Evolutionary conservation across 305 asterid genomes (phyloP).

Genomic region (Euphrasia arctica): DNA sequence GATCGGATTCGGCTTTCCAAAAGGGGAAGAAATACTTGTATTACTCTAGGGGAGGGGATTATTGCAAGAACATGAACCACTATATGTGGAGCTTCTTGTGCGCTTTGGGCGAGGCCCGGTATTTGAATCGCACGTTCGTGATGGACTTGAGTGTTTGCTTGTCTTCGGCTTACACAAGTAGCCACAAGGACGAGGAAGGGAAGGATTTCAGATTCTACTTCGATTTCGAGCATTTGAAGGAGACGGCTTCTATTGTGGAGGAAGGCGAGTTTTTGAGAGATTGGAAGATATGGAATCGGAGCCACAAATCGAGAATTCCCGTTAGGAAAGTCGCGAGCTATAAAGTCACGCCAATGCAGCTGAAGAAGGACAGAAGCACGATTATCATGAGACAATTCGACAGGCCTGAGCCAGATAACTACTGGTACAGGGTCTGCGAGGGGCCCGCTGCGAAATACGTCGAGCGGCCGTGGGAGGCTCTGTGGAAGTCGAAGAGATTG

Average conservation of each 20-base stretch:
- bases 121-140: slow-evolving; percentile 77
- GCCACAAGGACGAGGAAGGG: slow-evolving; percentile 71
- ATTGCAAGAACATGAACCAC: slow-evolving; percentile 91
- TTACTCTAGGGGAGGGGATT: slow-evolving; percentile 86
- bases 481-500: slow-evolving; percentile 89
- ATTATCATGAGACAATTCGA: slow-evolving; percentile 77
- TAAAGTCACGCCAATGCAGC: slow-evolving; percentile 66
- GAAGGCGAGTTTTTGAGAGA: slow-evolving; percentile 64
- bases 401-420: slow-evolving; percentile 72
- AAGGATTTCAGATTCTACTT: slow-evolving; percentile 88
- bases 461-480: slow-evolving; percentile 76
- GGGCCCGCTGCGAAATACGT: slow-evolving; percentile 73
- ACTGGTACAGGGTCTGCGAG: slow-evolving; percentile 95
- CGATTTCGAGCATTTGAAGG: slow-evolving; percentile 94
- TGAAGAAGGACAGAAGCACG: slow-evolving; percentile 67
- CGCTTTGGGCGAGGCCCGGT: slow-evolving; percentile 82
- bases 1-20: slow-evolving; percentile 60
- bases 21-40: slow-evolving; percentile 66
- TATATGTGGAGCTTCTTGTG: slow-evolving; percentile 33
- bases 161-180: slow-evolving; percentile 62
- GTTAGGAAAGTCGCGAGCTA: slow-evolving; percentile 59
- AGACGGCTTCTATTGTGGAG: slow-evolving; percentile 60
- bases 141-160: slow-evolving; percentile 83
- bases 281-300: slow-evolving; percentile 47
- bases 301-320: slow-evolving; percentile 42